A percentile compares a stretch with the other conserved stretches of the same genome.
Conservation (phyloP, 345 rosid genomes). For the Eutrema yunnanense region DNA sequence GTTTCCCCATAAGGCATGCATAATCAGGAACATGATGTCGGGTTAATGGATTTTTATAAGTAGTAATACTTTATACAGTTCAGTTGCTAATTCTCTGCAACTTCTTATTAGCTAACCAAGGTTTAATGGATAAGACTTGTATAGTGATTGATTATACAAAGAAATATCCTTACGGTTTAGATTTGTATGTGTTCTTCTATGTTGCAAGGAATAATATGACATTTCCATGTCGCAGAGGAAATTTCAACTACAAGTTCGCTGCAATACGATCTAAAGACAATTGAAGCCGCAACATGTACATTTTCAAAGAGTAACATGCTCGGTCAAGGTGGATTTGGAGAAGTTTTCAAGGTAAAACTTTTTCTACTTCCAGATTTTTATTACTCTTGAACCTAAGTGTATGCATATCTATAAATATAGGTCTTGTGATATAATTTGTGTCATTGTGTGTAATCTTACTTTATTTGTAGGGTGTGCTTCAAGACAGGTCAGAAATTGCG, state of each 20-base stretch:
- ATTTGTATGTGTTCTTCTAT: background rate
- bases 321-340: constrained; percentile 21
- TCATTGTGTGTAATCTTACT: background rate
- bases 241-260: constrained; percentile 15
- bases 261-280: background rate
- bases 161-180: background rate
- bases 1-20: background rate
- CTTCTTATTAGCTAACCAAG: background rate
- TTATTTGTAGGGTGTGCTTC: constrained; percentile 1
- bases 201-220: background rate
- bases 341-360: constrained; percentile 7
- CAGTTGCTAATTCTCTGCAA: background rate
- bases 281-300: constrained; percentile 7
- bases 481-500: constrained; percentile 12
- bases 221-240: background rate
- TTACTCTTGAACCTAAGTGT: background rate
- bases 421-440: background rate
- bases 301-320: constrained; percentile 8
- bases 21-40: background rate
- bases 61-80: background rate
- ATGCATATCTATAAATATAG: background rate
- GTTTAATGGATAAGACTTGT: background rate
- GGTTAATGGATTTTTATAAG: background rate
- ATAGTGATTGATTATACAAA: no score
- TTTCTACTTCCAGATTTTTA: background rate